phyloP scores from a whole-genome alignment of 164 flowering plant species.

The Vitis riparia region DNA sequence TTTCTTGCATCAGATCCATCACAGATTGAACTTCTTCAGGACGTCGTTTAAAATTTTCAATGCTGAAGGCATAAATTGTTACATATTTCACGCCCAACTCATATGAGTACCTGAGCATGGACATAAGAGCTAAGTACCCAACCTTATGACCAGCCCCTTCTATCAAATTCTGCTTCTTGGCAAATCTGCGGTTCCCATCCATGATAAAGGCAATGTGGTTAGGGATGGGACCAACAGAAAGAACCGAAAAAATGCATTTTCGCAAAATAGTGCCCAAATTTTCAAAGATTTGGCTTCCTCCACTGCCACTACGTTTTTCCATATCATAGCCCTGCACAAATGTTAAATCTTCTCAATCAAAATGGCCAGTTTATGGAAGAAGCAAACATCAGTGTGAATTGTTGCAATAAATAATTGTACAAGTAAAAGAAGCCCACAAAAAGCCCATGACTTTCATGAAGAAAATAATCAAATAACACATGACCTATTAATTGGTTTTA shows the following conservation, averaged over 20 bases:
- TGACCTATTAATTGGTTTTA: neutral
- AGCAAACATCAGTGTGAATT: neutral
- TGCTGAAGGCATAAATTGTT: conserved; percentile 50
- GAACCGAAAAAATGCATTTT: conserved; percentile 28
- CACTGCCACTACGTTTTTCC: conserved; percentile 5
- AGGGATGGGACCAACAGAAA: conserved; percentile 62
- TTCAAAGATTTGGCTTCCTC: conserved; percentile 2
- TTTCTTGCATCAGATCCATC: conserved; percentile 43
- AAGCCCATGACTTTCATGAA: neutral
- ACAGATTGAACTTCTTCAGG: conserved; percentile 31
- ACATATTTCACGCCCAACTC: conserved; percentile 39
- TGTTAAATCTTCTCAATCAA: neutral
- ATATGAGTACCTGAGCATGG: conserved; percentile 34
- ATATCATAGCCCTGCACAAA: conserved; percentile 6
- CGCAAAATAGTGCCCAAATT: conserved; percentile 17
- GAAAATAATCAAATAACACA: neutral
- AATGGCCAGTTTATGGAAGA: neutral
- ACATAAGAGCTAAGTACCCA: conserved; percentile 45
- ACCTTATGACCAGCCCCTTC: conserved; percentile 49
- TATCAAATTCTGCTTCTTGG: conserved; percentile 33
- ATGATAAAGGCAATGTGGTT: conserved; percentile 59
- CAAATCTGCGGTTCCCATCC: conserved; percentile 75
- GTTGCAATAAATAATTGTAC: neutral
- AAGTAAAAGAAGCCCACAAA: neutral
- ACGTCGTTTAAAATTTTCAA: conserved; percentile 37